Evolutionary conservation across 148 eudicot genomes (phyloP).

Genomic region (Polygonum maritimum): DNA sequence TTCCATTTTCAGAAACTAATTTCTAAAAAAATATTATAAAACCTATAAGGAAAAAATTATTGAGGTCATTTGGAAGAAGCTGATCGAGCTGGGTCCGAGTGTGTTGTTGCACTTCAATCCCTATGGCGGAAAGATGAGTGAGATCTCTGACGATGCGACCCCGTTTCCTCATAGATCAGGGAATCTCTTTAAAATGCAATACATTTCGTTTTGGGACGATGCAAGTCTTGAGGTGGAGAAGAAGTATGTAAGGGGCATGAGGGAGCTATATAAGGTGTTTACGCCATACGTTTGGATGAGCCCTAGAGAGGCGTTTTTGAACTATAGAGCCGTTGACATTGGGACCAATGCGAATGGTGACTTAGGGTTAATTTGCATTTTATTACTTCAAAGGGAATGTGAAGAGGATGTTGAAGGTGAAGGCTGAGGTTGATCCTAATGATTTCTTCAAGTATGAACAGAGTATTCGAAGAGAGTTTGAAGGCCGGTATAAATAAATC

Average conservation of each 20-base stretch:
- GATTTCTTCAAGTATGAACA: constrained; percentile 37
- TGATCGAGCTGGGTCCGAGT: constrained; percentile 20
- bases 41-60: too few species aligned
- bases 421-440: constrained; percentile 34
- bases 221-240: constrained; percentile 6
- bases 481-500: too few species aligned
- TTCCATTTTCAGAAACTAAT: too few species aligned
- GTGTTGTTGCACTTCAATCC: constrained; percentile 27
- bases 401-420: constrained; percentile 23
- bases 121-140: constrained; percentile 38
- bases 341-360: constrained; percentile 24
- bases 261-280: constrained; percentile 20
- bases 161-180: constrained; percentile 47
- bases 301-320: constrained; percentile 36
- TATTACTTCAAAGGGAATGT: constrained; percentile 27
- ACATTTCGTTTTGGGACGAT: constrained; percentile 21
- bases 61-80: constrained; percentile 26
- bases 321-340: constrained; percentile 39
- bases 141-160: constrained; percentile 19
- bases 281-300: constrained; percentile 28
- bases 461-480: constrained; percentile 19
- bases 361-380: constrained; percentile 10
- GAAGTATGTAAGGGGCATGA: neutral
- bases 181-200: constrained; percentile 33
- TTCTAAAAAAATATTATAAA: too few species aligned